Base-by-base conservation (phyloP, 192 early-diverging fungal genomes). In the Fimicolochytrium jonesii region DNA sequence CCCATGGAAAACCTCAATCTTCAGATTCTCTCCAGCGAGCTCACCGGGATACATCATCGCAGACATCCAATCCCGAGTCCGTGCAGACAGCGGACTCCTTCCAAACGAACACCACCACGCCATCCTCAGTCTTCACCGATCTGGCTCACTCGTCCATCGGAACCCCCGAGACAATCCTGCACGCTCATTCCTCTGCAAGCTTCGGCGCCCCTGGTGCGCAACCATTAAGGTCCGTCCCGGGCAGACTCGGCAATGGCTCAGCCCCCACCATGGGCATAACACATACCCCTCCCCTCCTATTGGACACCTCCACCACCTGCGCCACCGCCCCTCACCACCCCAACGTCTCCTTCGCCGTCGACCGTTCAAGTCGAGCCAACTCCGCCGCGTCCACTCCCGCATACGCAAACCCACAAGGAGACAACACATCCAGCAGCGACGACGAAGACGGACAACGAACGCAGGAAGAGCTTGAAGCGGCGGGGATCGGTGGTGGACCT, bases 381-480 rank as follows among this genome's bases (percentile, higher is more conserved):
- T 39, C 37, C 17, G 37, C 37, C 10, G 37, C 37, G 17, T 53
- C 37, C 2, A 46, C 54, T 20, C 43, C 62, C 11, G 11, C 20
- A 6, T n/a, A 39, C 31, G 36, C n/a, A 28, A 51, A 35, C 25
- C n/a, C n/a, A n/a, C n/a, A n/a, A n/a, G n/a, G n/a, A n/a, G 17
- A 11, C 17, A 60, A 69, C 28, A 25, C 61, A 10, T 73, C 66
- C 26, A 77, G 70, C 37, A 71, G 69, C 51, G 69, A 72, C 30
- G 76, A 78, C 17, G 76, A 78, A 33, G 67, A 71, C n/a, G 72
- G 71, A n/a, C 41, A n/a, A 15, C 41, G 15, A 42, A n/a, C 41
- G 41, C 26, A 20, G n/a, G 49, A 51, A n/a, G 68, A 53, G 6
- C 61, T 35, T 1, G 36, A 59, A 5, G 37, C 2, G n/a, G 58